Conservation (phyloP, 495 filamentous ascomycete species). For the Tuber microsphaerosporum region DNA sequence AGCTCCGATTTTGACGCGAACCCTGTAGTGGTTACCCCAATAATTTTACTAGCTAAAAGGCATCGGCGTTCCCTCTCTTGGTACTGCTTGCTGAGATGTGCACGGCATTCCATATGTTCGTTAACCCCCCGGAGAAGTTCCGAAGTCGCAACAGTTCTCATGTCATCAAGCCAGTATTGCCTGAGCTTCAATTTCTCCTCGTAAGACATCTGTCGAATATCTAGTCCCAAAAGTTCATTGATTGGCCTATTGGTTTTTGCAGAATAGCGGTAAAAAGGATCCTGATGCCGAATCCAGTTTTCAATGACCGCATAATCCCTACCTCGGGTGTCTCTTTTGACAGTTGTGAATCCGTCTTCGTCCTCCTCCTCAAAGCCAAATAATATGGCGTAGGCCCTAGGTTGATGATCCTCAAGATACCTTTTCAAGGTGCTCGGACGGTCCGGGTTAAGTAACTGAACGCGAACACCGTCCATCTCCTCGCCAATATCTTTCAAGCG, state of each 20-base stretch:
- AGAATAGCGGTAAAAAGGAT: not conserved
- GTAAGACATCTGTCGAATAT: slow-evolving; percentile 15
- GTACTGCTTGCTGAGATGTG: slow-evolving; percentile 38
- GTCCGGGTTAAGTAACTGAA: slow-evolving; percentile 12
- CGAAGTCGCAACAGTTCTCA: slow-evolving; percentile 19
- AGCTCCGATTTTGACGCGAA: slow-evolving; percentile 59
- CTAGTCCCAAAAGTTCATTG: slow-evolving; percentile 6
- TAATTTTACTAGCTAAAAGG: slow-evolving; percentile 53
- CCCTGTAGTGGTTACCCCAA: slow-evolving; percentile 70
- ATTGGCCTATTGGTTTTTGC: slow-evolving; percentile 16
- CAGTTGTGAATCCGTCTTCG: slow-evolving; percentile 10
- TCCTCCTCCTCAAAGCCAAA: slow-evolving; percentile 19
- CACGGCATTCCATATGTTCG: slow-evolving; percentile 15
- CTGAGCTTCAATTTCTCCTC: slow-evolving; percentile 17
- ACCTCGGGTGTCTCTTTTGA: not conserved
- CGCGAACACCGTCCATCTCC: slow-evolving; percentile 27
- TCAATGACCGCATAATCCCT: not conserved
- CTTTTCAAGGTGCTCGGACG: slow-evolving; percentile 12
- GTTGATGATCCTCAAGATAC: slow-evolving; percentile 16
- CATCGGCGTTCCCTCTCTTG: slow-evolving; percentile 51
- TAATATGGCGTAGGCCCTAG: not conserved
- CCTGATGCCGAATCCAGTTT: slow-evolving; percentile 11
- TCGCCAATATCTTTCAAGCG: slow-evolving; percentile 41
- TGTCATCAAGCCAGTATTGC: slow-evolving; percentile 25
- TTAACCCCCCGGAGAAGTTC: slow-evolving; percentile 22